Evolutionary conservation across 2,329 filamentous ascomycete species (phyloP).

Genomic region (Volutella citrinella): DNA sequence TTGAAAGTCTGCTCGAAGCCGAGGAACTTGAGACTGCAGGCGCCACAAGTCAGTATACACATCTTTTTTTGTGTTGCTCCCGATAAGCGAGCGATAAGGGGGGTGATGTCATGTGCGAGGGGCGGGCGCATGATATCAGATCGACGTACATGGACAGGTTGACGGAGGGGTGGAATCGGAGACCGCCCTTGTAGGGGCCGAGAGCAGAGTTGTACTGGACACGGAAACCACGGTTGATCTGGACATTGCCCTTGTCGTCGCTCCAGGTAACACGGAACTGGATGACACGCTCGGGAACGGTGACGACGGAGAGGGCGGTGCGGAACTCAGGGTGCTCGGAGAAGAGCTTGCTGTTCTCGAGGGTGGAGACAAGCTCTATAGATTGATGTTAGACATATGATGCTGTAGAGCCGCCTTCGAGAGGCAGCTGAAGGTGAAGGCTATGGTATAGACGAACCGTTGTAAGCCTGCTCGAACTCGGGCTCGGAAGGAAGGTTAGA

Average conservation of each 20-base stretch:
- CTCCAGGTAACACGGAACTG: slow-evolving; percentile 99
- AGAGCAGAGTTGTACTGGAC: slow-evolving; percentile 99
- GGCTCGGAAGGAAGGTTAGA: slow-evolving; percentile 84
- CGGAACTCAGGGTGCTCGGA: slow-evolving; percentile 91
- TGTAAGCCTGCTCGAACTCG: slow-evolving; percentile 98
- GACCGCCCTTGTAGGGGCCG: slow-evolving; percentile 96
- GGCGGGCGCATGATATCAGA: too few relatives aligned
- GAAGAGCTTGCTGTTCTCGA: slow-evolving; percentile 92
- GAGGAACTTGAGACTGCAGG: slow-evolving; percentile 76
- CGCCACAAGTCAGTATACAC: slow-evolving; percentile 12
- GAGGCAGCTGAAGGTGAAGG: too few relatives aligned
- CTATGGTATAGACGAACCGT: too few relatives aligned
- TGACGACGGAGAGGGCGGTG: slow-evolving; percentile 81
- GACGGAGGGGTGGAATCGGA: slow-evolving; percentile 89
- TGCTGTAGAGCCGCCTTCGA: too few relatives aligned
- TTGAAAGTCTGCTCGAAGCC: slow-evolving; percentile 99
- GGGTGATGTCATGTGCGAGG: too few relatives aligned
- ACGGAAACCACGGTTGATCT: slow-evolving; percentile 92
- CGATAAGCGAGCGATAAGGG: not conserved
- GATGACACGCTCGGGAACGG: slow-evolving; percentile 91
- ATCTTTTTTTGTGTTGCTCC: slow-evolving; percentile 1
- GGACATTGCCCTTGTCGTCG: slow-evolving; percentile 82
- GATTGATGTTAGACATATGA: slow-evolving; percentile 6
- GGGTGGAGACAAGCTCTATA: slow-evolving; percentile 86
- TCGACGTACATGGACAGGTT: slow-evolving; percentile 61